phyloP scores from a whole-genome alignment of 2,329 filamentous ascomycete genomes.

The Neurospora sp. region DNA sequence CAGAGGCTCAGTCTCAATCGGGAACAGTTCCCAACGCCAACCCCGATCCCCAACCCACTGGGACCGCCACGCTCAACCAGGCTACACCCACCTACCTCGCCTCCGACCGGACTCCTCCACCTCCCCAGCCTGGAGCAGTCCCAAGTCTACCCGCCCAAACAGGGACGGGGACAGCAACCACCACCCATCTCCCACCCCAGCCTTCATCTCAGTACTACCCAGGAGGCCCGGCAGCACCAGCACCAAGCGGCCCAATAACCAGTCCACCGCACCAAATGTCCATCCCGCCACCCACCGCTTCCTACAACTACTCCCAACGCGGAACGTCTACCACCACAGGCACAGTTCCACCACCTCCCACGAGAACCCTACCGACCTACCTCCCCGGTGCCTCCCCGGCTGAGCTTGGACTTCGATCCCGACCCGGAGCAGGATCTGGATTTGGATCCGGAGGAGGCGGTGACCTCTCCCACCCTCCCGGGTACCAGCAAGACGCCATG shows the following conservation, averaged over 20 bases:
- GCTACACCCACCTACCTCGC: background rate
- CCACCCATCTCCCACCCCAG: conserved; percentile 35
- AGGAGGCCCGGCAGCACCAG: conserved; percentile 6
- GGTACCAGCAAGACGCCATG: conserved; percentile 46
- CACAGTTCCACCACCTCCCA: background rate
- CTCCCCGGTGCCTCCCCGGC: background rate
- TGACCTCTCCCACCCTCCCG: conserved; percentile 37
- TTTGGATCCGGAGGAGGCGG: conserved; percentile 10
- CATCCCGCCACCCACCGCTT: conserved; percentile 35
- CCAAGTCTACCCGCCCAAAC: conserved; percentile 30
- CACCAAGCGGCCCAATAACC: conserved; percentile 20
- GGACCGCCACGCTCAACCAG: background rate
- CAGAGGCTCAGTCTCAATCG: background rate
- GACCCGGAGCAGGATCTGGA: background rate
- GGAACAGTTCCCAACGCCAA: background rate
- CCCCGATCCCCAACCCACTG: background rate
- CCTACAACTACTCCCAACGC: conserved; percentile 29
- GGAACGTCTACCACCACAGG: conserved; percentile 32
- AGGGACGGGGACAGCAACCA: no score
- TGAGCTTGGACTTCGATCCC: background rate
- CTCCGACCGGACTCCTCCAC: conserved; percentile 30
- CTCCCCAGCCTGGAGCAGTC: conserved; percentile 47
- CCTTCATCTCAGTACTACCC: background rate
- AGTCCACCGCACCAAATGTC: conserved; percentile 38
- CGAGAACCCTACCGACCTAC: background rate